These are phyloP conservation scores for Salvia rosmarinus DNA, from an alignment of 257 asterid species.

Conservation along the genomic window DNA sequence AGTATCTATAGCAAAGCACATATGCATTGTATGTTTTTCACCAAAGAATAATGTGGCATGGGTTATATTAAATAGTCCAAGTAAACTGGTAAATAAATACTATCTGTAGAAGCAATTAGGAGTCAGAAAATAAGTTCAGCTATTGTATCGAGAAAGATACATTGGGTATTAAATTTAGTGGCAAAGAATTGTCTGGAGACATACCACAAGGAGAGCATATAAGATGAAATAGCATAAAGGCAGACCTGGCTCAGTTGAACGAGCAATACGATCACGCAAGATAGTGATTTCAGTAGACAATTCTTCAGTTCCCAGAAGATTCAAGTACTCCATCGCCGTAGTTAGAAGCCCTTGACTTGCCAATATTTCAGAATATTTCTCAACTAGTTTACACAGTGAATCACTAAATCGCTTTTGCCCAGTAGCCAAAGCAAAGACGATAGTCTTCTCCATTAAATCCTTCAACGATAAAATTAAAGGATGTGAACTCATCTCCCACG, in stretches of 20 bases:
- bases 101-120: not conserved
- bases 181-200: slow-evolving; percentile 8
- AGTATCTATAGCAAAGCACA: slow-evolving; percentile 9
- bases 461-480: slow-evolving; percentile 34
- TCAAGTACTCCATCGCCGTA: slow-evolving; percentile 90
- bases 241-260: slow-evolving; percentile 77
- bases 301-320: slow-evolving; percentile 87
- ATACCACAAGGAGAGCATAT: not conserved
- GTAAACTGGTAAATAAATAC: not conserved
- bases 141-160: not conserved
- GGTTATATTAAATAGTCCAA: not conserved
- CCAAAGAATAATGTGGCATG: not conserved
- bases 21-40: slow-evolving; percentile 3
- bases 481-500: slow-evolving; percentile 28
- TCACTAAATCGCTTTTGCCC: slow-evolving; percentile 90
- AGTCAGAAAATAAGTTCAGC: slow-evolving; percentile 5
- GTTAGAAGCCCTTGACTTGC: slow-evolving; percentile 95
- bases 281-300: slow-evolving; percentile 83
- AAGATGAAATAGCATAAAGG: slow-evolving; percentile 28
- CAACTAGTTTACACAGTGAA: slow-evolving; percentile 83
- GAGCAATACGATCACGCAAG: slow-evolving; percentile 86
- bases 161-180: not conserved
- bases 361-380: slow-evolving; percentile 94
- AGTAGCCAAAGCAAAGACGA: slow-evolving; percentile 87
- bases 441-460: slow-evolving; percentile 98